phyloP scores from a whole-genome alignment of 768 basidiomycete species.

The Rubroboletus pulcherrimus region DNA sequence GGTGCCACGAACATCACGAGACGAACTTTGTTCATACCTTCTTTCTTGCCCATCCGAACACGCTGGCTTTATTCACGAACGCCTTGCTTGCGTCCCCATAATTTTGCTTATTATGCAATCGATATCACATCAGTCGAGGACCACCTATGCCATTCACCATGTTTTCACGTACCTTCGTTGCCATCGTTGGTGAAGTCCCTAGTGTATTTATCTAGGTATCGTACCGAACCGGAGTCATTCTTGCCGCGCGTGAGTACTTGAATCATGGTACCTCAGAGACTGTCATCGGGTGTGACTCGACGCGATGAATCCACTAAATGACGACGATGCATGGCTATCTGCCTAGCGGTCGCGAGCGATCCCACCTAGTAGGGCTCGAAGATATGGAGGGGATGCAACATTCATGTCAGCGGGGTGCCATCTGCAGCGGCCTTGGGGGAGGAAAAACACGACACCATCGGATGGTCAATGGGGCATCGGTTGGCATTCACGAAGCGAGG shows the following conservation, averaged over 20 bases:
- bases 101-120: conserved; percentile 10
- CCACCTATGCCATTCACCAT: conserved; percentile 2
- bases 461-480: background rate
- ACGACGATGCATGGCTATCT: background rate
- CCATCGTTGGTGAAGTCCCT: conserved; percentile 17
- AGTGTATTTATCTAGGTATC: conserved; percentile 10
- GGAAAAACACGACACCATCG: background rate
- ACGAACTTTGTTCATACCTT: background rate
- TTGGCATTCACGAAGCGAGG: background rate
- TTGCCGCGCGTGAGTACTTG: background rate
- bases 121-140: conserved; percentile 21
- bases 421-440: background rate
- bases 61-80: background rate
- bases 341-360: background rate
- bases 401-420: no score
- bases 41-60: background rate
- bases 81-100: background rate
- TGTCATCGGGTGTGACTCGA: conserved; percentile 9
- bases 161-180: conserved; percentile 17
- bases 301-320: background rate
- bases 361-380: background rate
- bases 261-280: background rate
- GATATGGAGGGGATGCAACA: background rate
- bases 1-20: background rate
- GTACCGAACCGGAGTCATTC: background rate